Base-by-base conservation (phyloP, 306 rosid species). In the Begonia loranthoides region DNA sequence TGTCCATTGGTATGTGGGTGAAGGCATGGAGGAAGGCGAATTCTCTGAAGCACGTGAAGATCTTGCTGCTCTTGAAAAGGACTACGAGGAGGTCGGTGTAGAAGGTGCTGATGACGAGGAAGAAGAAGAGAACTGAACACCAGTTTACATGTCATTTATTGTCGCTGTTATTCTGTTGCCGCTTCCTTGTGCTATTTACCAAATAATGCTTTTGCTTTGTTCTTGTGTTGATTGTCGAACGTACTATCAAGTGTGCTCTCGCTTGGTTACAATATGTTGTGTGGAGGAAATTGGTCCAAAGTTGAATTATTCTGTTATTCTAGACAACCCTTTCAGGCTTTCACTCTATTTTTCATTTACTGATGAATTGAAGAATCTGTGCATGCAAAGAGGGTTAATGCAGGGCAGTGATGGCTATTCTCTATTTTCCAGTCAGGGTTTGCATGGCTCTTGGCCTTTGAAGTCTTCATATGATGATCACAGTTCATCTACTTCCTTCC, bases 21-120 rank as follows among this genome's bases (percentile, higher is more conserved):
- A 82, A 65, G 93, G 93, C 19, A 82, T 82, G 93, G 93, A 82
- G 74, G 93, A 82, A 79, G 93, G 93, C 43, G 93, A 82, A 43
- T 82, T 82, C 71, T 82, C 83, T 0, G 93, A 82, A 61, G 93
- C 93, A 22, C 70, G 93, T 10, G 93, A 82, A 73, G 79, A 82
- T 56, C 93, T 82, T 66, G 81, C 93, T 52, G 87, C 87, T 64
- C 87, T 82, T 17, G 87, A 82, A n/a, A n/a, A n/a, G n/a, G 87
- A 82, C 63, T 82, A 82, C 13, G 93, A 71, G 54, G 93, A 82
- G 58, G 87, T 82, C 54, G 93, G 81, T 13, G 81, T 74, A 19
- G 87, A 76, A 45, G 86, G 76, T 15, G 73, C 36, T 0, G 93
- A 78, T 28, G 76, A 58, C 2, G 74, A 64, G 17, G 81, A 64